Conservation (phyloP, 352 stramenopile genomes). For the Nothophytophthora sp. region DNA sequence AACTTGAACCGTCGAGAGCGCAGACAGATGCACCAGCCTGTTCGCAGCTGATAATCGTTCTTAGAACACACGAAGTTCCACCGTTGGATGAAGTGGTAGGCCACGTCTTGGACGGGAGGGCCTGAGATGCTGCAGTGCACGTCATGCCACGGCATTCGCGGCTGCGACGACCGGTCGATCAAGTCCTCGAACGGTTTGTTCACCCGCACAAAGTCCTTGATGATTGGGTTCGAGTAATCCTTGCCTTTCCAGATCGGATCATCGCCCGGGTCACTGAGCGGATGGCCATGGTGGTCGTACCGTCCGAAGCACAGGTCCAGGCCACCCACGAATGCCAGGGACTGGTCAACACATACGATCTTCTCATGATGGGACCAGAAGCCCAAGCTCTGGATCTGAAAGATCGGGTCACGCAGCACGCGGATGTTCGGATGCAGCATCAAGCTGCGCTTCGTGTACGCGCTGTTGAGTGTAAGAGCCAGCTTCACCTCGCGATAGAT, state of each 20-base stretch:
- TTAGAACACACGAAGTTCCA: conserved; percentile 93
- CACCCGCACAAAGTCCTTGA: conserved; percentile 89
- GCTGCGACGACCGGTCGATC: conserved; percentile 74
- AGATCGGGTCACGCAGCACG: conserved; percentile 90
- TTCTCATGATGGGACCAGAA: conserved; percentile 96
- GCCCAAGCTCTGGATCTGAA: conserved; percentile 88
- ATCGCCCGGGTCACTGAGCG: conserved; percentile 65
- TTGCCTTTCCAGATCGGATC: conserved; percentile 81
- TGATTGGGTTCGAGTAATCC: conserved; percentile 90
- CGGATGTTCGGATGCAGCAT: conserved; percentile 87
- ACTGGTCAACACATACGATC: conserved; percentile 91
- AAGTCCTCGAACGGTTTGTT: conserved; percentile 86
- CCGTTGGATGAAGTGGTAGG: conserved; percentile 90
- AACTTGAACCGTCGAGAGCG: conserved; percentile 84
- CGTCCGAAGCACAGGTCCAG: conserved; percentile 90
- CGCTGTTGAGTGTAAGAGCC: conserved; percentile 87
- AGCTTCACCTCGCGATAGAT: conserved; percentile 92
- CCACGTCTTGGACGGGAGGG: conserved; percentile 81
- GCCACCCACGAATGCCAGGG: conserved; percentile 78
- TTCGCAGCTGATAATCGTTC: conserved; percentile 86
- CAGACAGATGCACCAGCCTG: conserved; percentile 87
- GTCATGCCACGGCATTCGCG: conserved; percentile 91
- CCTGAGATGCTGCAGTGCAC: conserved; percentile 86
- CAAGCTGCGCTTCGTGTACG: conserved; percentile 81
- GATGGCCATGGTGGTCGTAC: conserved; percentile 82